Evolutionary conservation across 805 yeast species (phyloP).

Genomic region (Wickerhamomyces queroliae): DNA sequence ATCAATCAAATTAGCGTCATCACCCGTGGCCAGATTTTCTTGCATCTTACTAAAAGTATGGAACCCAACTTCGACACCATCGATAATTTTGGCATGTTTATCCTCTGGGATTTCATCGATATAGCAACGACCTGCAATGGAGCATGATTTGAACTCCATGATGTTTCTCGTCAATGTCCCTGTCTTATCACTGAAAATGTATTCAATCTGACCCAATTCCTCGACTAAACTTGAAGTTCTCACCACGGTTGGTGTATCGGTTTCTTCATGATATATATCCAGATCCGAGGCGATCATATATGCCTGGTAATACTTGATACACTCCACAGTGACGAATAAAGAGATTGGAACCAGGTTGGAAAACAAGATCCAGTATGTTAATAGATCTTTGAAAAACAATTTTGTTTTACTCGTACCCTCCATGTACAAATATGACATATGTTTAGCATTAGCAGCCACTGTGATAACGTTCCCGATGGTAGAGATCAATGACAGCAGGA

Average conservation of each 20-base stretch:
- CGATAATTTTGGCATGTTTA: slow-evolving; percentile 60
- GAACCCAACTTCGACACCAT: slow-evolving; percentile 79
- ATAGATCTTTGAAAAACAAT: slow-evolving; percentile 76
- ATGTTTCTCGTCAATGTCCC: slow-evolving; percentile 95
- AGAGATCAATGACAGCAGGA: slow-evolving; percentile 71
- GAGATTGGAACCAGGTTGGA: slow-evolving; percentile 98
- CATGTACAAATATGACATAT: slow-evolving; percentile 59
- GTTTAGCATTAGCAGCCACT: slow-evolving; percentile 43
- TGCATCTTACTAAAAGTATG: slow-evolving; percentile 63
- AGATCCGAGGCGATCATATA: slow-evolving; percentile 89
- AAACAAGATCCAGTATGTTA: slow-evolving; percentile 94
- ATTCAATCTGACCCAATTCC: slow-evolving; percentile 95
- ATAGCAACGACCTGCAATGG: slow-evolving; percentile 89
- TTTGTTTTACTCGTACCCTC: slow-evolving; percentile 63
- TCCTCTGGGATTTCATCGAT: slow-evolving; percentile 91
- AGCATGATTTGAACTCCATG: slow-evolving; percentile 93
- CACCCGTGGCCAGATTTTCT: slow-evolving; percentile 38
- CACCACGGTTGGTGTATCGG: slow-evolving; percentile 93
- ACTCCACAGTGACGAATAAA: slow-evolving; percentile 90
- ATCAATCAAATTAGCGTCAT: slow-evolving; percentile 47
- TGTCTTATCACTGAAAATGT: slow-evolving; percentile 94
- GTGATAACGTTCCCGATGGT: slow-evolving; percentile 84
- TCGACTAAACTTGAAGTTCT: slow-evolving; percentile 95
- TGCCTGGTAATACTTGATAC: slow-evolving; percentile 94
- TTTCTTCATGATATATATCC: slow-evolving; percentile 81